Percentiles rank a stretch among this genome's conserved stretches.
phyloP scores from a whole-genome alignment of 2,329 filamentous ascomycete genomes.

The Penicillium sp. region DNA sequence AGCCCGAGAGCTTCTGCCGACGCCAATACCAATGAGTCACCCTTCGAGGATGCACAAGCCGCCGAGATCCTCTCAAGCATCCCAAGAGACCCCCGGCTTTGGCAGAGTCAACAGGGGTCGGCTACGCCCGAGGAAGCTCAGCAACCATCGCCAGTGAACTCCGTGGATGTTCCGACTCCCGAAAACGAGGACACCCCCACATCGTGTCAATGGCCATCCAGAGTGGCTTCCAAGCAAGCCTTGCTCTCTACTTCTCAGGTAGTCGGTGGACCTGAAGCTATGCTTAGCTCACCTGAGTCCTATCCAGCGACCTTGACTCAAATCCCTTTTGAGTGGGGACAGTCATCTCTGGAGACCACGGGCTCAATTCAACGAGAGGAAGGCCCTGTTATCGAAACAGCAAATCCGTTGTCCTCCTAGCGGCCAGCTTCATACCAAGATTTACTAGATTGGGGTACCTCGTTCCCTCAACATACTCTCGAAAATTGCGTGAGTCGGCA shows the following conservation, averaged over 20 bases:
- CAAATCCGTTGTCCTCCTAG: background rate
- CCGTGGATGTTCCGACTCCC: background rate
- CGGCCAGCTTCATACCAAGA: background rate
- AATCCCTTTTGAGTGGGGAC: background rate
- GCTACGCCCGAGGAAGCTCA: background rate
- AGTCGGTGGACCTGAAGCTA: background rate
- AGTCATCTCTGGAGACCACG: background rate
- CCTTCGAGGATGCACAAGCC: background rate
- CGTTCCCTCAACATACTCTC: background rate
- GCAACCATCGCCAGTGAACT: background rate
- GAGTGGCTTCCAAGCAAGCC: background rate
- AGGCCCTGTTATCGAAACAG: background rate
- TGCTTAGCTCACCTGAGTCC: background rate
- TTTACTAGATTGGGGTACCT: background rate
- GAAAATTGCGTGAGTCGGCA: background rate
- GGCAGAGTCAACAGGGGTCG: background rate
- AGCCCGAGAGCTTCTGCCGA: background rate
- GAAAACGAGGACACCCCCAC: background rate
- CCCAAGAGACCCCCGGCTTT: background rate
- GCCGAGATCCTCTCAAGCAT: background rate
- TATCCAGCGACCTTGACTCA: background rate
- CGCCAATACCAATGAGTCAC: background rate
- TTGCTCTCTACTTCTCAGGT: background rate
- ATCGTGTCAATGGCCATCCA: background rate
- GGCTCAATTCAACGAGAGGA: background rate